Percentiles rank a stretch among this genome's conserved stretches.
Conservation (phyloP, 805 yeast genomes). For the Wickerhamomyces sydowiorum region DNA sequence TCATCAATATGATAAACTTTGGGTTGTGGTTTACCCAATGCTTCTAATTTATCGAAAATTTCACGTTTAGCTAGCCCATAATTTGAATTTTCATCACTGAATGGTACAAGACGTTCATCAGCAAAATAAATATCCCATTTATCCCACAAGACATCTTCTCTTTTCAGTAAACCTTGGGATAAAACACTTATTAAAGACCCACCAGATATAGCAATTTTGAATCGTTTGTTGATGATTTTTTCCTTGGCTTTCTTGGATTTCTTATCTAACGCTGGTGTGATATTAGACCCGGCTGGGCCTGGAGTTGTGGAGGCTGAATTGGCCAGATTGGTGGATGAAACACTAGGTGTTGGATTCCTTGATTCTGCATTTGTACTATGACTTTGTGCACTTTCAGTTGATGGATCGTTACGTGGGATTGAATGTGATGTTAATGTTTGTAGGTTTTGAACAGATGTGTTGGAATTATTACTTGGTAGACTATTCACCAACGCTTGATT, state of each 20-base stretch:
- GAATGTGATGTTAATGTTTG: slow-evolving; percentile 1
- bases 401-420: slow-evolving; percentile 1
- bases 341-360: slow-evolving; percentile 8
- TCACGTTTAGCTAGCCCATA: slow-evolving; percentile 85
- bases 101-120: slow-evolving; percentile 92
- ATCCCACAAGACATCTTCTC: slow-evolving; percentile 81
- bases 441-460: background rate
- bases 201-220: slow-evolving; percentile 88
- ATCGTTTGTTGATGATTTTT: slow-evolving; percentile 50
- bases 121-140: slow-evolving; percentile 96
- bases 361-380: background rate
- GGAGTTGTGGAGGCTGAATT: slow-evolving; percentile 7
- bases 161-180: slow-evolving; percentile 74
- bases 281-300: slow-evolving; percentile 7
- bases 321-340: slow-evolving; percentile 4
- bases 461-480: background rate
- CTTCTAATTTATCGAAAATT: slow-evolving; percentile 61
- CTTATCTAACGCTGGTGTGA: slow-evolving; percentile 8
- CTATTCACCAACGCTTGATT: slow-evolving; percentile 37
- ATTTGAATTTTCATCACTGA: slow-evolving; percentile 75
- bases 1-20: slow-evolving; percentile 81
- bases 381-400: slow-evolving; percentile 11
- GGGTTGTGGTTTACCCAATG: slow-evolving; percentile 41
- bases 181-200: slow-evolving; percentile 87
- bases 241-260: slow-evolving; percentile 40